phyloP scores from a whole-genome alignment of 441 rosid genomes.

The Manihot esculenta region DNA sequence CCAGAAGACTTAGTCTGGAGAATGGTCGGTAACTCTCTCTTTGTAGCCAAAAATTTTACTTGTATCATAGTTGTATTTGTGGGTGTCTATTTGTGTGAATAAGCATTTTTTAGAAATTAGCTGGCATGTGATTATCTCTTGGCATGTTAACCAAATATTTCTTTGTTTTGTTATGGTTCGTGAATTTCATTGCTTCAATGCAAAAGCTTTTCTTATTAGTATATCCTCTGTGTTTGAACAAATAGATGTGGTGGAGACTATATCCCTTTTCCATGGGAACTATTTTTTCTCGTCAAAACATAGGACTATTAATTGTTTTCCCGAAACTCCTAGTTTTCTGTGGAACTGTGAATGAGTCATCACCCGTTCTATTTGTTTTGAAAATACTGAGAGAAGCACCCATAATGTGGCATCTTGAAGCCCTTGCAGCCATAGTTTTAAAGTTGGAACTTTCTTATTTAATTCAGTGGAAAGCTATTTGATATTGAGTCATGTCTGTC shows the following conservation, averaged over 20 bases:
- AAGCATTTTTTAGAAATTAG: neutral
- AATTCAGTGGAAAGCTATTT: neutral
- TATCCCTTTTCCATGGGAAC: too few species aligned
- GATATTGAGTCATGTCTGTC: neutral
- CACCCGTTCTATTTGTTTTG: neutral
- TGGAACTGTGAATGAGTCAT: neutral
- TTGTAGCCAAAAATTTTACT: neutral
- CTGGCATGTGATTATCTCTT: neutral
- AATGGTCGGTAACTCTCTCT: slow-evolving; percentile 51
- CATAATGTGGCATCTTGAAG: neutral
- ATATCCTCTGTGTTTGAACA: neutral
- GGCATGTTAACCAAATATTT: neutral
- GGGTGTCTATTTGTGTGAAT: neutral
- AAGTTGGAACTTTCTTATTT: neutral
- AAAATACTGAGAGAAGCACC: neutral
- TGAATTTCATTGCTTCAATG: neutral
- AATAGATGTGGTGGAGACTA: too few species aligned
- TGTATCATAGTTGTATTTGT: neutral
- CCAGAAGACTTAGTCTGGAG: slow-evolving; percentile 94
- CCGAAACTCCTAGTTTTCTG: neutral
- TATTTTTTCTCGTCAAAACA: neutral
- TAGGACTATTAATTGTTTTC: neutral
- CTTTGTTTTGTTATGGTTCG: neutral
- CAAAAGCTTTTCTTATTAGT: neutral
- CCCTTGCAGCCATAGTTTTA: neutral